These are phyloP conservation scores for Periconia sp. DNA, from an alignment of 2,329 filamentous ascomycete species.

Conservation along the genomic window DNA sequence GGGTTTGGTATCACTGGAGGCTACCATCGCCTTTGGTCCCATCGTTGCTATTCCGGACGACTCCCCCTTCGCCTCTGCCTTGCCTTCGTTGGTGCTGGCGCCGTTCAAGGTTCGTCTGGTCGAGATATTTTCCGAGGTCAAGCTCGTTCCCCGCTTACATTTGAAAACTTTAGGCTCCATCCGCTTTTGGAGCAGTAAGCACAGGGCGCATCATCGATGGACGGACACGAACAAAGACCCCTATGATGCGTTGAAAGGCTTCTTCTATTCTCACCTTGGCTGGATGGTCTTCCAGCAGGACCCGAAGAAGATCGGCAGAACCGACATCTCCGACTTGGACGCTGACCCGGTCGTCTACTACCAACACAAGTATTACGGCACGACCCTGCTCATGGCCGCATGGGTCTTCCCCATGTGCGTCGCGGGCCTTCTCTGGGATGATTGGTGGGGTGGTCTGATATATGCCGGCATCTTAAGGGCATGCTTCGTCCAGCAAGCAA, in stretches of 20 bases:
- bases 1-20: slow-evolving; percentile 65
- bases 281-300: slow-evolving; percentile 60
- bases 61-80: slow-evolving; percentile 53
- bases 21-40: slow-evolving; percentile 77
- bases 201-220: slow-evolving; percentile 58
- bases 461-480: slow-evolving; percentile 57
- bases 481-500: slow-evolving; percentile 58
- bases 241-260: slow-evolving; percentile 55
- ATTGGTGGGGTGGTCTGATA: slow-evolving; percentile 55
- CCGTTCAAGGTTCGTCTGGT: slow-evolving; percentile 56
- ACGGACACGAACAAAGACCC: slow-evolving; percentile 59
- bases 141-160: no score
- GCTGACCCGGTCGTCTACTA: slow-evolving; percentile 55
- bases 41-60: slow-evolving; percentile 52
- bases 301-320: slow-evolving; percentile 55
- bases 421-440: slow-evolving; percentile 55
- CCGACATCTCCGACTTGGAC: slow-evolving; percentile 57
- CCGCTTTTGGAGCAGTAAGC: slow-evolving; percentile 55
- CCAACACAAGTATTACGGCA: slow-evolving; percentile 55
- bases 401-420: slow-evolving; percentile 53
- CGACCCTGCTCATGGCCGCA: slow-evolving; percentile 49
- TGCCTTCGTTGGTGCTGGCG: slow-evolving; percentile 53
- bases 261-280: slow-evolving; percentile 55
- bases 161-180: no score
- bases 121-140: no score